Base-by-base conservation (phyloP, 345 rosid genomes). In the Brassica juncea region DNA sequence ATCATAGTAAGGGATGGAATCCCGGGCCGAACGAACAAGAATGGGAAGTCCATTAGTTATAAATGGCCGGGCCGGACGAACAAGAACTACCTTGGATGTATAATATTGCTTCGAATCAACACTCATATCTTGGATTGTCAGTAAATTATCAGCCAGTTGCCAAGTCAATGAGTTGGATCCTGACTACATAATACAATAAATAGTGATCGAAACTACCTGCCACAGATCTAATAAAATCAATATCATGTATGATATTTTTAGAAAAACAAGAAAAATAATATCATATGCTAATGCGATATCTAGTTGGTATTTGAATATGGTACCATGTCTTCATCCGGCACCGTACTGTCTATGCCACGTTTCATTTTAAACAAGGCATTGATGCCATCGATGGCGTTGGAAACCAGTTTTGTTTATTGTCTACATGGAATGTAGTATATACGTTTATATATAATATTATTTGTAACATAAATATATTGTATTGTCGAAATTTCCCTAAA, bases 251-350 rank as follows among this genome's bases (percentile, higher is more conserved):
- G 60, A 65, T 25, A 19, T 27, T 71, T 59, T 15, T 27, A 28
- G 37, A 16, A 66, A 66, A 27, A 66, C 60, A 72, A 72, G 10
- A 66, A 72, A 58, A n/a, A 4, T 25, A 16, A 3, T 35, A 65
- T 16, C 8, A 65, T 66, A 37, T 64, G 42, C 27, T 10, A 77
- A 35, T 27, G 59, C 31, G 31, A 70, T 63, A 49, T 76, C 49
- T 59, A 59, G 73, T 69, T 59, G 28, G 21, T 64, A 61, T 8
- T 34, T 63, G 71, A 71, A 49, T 64, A 39, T 2, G 75, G 72
- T 71, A 71, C 12, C 67, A 71, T 66, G 77, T 66, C 68, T 57
- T 65, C 14, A 30, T 78, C 81, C 77, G 30, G 54, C 73, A 78
- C 73, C 68, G 72, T 72, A 66, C 77, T 42, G 30, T 72, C 4